A percentile compares a stretch with the other conserved stretches of the same genome.
phyloP scores from a whole-genome alignment of 371 early-diverging fungal species.

The Mucor plumbeus region DNA sequence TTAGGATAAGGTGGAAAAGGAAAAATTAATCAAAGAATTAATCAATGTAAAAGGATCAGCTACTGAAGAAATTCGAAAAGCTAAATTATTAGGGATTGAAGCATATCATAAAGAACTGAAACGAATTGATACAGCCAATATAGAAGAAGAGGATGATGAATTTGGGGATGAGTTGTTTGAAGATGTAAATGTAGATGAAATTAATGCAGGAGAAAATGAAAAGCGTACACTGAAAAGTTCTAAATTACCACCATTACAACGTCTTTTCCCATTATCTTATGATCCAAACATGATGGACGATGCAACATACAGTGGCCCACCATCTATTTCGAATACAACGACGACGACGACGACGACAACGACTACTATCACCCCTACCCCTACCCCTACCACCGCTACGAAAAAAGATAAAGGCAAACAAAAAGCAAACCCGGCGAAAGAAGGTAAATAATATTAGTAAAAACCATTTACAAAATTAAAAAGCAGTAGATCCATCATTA shows the following conservation, averaged over 20 bases:
- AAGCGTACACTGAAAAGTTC: slow-evolving; percentile 1
- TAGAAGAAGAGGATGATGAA: slow-evolving; percentile 52
- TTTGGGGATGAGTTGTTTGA: slow-evolving; percentile 60
- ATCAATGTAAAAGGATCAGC: slow-evolving; percentile 48
- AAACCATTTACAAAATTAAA: too few relatives aligned
- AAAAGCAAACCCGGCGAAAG: slow-evolving; percentile 28
- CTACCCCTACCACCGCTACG: too few relatives aligned
- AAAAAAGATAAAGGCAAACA: slow-evolving; percentile 29
- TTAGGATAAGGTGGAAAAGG: slow-evolving; percentile 42
- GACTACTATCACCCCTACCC: too few relatives aligned
- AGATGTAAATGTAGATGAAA: slow-evolving; percentile 49
- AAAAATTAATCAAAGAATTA: slow-evolving; percentile 42
- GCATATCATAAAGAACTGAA: background rate
- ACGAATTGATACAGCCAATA: background rate
- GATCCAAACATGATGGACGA: slow-evolving; percentile 55
- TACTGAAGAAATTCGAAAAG: slow-evolving; percentile 50
- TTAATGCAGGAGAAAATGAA: background rate
- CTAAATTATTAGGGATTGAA: slow-evolving; percentile 57
- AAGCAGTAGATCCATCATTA: background rate
- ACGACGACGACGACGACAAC: too few relatives aligned
- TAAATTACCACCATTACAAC: slow-evolving; percentile 45
- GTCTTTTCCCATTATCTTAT: slow-evolving; percentile 53
- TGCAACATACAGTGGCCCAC: slow-evolving; percentile 46
- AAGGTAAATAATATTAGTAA: slow-evolving; percentile 28
- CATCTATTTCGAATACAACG: background rate